phyloP scores from a whole-genome alignment of 169 alveolate species.

The Toxoplasma gondii region DNA sequence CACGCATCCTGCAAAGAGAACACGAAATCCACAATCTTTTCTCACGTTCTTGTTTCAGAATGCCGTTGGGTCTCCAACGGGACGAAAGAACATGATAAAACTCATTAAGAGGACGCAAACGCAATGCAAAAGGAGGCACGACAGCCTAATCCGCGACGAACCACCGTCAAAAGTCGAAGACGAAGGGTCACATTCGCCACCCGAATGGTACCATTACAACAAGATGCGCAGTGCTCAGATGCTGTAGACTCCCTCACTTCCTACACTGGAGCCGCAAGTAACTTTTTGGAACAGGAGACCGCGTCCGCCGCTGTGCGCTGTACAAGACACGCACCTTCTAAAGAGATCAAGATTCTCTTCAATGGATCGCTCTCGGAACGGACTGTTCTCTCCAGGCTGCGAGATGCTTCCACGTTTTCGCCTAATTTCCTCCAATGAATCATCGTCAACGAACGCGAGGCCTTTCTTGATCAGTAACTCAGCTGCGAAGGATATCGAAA shows the following conservation, averaged over 20 bases:
- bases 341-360: conserved; percentile 96
- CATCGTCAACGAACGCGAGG: conserved; percentile 98
- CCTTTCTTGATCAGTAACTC: conserved; percentile 93
- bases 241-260: too few relatives aligned
- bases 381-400: conserved; percentile 90
- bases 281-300: too few relatives aligned
- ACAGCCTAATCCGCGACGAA: too few relatives aligned
- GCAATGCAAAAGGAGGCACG: too few relatives aligned
- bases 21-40: neutral
- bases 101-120: too few relatives aligned
- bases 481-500: conserved; percentile 65
- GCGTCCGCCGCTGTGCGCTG: neutral
- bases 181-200: too few relatives aligned
- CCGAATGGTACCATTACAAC: too few relatives aligned
- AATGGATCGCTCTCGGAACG: conserved; percentile 93
- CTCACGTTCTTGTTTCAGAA: neutral
- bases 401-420: conserved; percentile 88
- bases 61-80: neutral
- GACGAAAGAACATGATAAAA: too few relatives aligned
- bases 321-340: conserved; percentile 68
- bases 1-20: conserved; percentile 85
- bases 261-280: too few relatives aligned
- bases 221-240: too few relatives aligned
- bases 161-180: too few relatives aligned
- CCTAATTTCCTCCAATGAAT: conserved; percentile 92